These are phyloP conservation scores for Pseudozyma sp. DNA, from an alignment of 1,284 basidiomycete species.

Conservation along the genomic window DNA sequence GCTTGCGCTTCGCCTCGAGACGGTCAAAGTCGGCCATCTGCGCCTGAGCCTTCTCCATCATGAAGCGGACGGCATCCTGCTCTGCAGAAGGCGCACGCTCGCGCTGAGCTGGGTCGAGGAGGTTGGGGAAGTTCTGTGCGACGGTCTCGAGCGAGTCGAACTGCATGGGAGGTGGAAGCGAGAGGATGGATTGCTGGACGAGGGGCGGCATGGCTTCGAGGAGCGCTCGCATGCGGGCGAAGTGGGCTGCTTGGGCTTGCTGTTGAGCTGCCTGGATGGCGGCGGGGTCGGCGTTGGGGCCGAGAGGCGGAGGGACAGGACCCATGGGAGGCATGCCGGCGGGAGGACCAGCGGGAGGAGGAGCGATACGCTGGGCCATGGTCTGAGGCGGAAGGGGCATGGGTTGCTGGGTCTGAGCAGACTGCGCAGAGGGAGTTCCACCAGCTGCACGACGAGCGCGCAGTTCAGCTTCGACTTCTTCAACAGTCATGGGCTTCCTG, in stretches of 20 bases:
- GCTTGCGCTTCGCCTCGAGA: conserved; percentile 53
- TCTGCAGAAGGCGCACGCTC: conserved; percentile 41
- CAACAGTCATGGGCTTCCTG: conserved; percentile 78
- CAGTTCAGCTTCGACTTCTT: conserved; percentile 91
- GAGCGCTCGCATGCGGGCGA: conserved; percentile 62
- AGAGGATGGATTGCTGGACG: conserved; percentile 60
- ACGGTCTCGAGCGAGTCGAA: conserved; percentile 64
- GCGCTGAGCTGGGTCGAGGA: conserved; percentile 51
- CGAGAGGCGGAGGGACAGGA: conserved; percentile 15
- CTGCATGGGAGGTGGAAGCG: conserved; percentile 64
- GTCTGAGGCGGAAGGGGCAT: neutral
- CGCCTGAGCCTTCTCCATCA: conserved; percentile 50
- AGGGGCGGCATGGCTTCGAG: conserved; percentile 62
- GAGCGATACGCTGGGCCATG: conserved; percentile 7
- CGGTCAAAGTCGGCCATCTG: conserved; percentile 57
- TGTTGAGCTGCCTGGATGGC: conserved; percentile 45
- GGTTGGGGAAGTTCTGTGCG: conserved; percentile 56
- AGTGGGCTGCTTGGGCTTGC: conserved; percentile 56
- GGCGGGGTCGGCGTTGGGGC: conserved; percentile 32
- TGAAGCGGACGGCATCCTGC: conserved; percentile 56
- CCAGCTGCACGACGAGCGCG: conserved; percentile 32
- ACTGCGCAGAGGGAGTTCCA: conserved; percentile 1
- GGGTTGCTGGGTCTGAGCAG: neutral
- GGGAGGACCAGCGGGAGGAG: conserved; percentile 12
- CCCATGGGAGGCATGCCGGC: conserved; percentile 26